Evolutionary conservation across 164 flowering plant genomes (phyloP), one percentile per base, ranked within the genome.

Genomic region (Chimonanthus praecox): DNA sequence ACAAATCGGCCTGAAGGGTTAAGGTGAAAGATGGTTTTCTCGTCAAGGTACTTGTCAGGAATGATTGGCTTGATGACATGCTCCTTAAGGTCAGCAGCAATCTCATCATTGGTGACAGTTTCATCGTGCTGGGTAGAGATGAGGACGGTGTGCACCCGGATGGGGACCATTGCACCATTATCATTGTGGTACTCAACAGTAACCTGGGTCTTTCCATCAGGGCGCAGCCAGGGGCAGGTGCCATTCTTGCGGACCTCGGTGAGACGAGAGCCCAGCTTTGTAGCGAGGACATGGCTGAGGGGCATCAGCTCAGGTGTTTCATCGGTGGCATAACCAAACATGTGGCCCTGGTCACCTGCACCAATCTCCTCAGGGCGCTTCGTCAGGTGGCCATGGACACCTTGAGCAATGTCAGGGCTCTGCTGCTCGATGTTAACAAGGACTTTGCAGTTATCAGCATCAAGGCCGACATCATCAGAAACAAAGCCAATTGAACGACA

Each of bases 401-500:
- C 91, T 78, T 88, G 91, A 50, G 91, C 91, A 79, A 88, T 88
- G 74, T 88, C 91, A 67, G 89, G 91, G 68, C 91, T 88, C 85
- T 87, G 91, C 75, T 88, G 91, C 78, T 88, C 91, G 71, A 88
- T 87, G 81, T 88, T 83, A n/a, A 88, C 91, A 54, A 88, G 78
- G 66, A 88, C 90, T 77, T 88, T 88, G 87, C 92, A 88, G 78
- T 87, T 76, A 77, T 88, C 92, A 4, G 92, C 92, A 74, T 88
- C 92, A 44, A 88, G 88, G 69, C 92, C 92, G 15, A 88, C 92
- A 70, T 88, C 89, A 46, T 78, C 92, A 0, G 92, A 88, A 6
- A 81, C 80, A 60, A 88, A 88, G 4, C 92, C 92, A 45, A 88
- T 87, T 4, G 21, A 18, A 0, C 92, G 77, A 84, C 92, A 88